These are phyloP conservation scores for Iberis pinnata DNA, from an alignment of 345 rosid species.

Conservation along the genomic window DNA sequence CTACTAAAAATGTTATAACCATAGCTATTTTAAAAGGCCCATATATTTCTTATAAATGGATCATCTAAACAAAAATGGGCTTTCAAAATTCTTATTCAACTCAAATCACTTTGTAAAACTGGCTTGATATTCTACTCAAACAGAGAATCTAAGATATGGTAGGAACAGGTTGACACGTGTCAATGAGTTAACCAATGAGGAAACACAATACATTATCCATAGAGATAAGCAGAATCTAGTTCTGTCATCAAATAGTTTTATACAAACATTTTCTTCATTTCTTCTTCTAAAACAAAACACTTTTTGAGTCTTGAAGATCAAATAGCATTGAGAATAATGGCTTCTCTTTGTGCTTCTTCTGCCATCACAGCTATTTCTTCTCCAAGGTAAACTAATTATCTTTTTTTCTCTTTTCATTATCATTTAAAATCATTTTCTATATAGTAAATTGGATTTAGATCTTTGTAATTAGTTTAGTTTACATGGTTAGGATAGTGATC, in stretches of 20 bases:
- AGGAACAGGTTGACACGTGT: slow-evolving; percentile 21
- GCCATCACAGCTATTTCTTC: slow-evolving; percentile 69
- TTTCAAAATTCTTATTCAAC: too few relatives aligned
- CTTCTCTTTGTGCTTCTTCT: slow-evolving; percentile 84
- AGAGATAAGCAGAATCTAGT: slow-evolving; percentile 29
- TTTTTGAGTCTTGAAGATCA: slow-evolving; percentile 28
- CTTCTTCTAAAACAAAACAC: slow-evolving; percentile 13
- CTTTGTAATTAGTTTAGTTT: not conserved
- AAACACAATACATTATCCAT: slow-evolving; percentile 30
- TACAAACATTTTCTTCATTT: slow-evolving; percentile 17
- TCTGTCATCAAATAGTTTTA: slow-evolving; percentile 21
- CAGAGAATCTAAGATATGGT: slow-evolving; percentile 26
- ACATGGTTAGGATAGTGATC: slow-evolving; percentile 4
- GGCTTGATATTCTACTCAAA: too few relatives aligned
- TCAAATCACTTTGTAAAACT: not conserved
- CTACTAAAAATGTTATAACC: not conserved
- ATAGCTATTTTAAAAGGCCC: not conserved
- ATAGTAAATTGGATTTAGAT: not conserved
- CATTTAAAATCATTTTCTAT: not conserved
- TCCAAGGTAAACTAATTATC: slow-evolving; percentile 47
- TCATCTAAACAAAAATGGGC: not conserved
- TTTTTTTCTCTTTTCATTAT: not conserved
- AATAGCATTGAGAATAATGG: slow-evolving; percentile 41
- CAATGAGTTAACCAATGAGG: slow-evolving; percentile 21
- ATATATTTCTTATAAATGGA: not conserved